Base-by-base conservation (phyloP, 805 yeast genomes). In the Saccharomycopsis synnaedendra region DNA sequence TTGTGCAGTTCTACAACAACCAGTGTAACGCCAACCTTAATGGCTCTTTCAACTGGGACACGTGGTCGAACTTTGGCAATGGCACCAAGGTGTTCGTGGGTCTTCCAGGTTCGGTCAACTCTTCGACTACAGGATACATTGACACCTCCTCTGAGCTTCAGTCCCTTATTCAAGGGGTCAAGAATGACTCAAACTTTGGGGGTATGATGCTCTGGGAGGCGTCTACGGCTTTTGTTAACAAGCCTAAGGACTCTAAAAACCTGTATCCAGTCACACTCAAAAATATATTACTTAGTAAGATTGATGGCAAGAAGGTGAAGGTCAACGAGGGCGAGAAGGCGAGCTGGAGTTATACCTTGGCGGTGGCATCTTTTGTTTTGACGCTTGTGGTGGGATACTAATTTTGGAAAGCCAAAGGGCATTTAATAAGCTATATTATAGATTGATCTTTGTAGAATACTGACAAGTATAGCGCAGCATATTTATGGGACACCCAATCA, bases 1-100 rank as follows among this genome's bases (percentile, higher is more conserved):
- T 85, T 60, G 73, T 89, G 55, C 96, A 87, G 67, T 88, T 88
- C 67, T 88, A 87, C 73, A 88, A 88, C 75, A 88, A 88, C 66
- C 72, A 80, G 60, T 85, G 95, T 64, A 65, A 74, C 42, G 68
- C 80, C 48, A 70, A 69, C 37, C 56, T 55, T 4, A 53, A 62
- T 4, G 55, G 58, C 40, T 9, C 10, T n/a, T 88, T 86, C 71
- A 79, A 78, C 63, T 77, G 76, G 74, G 82, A 80, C 53, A 74
- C 84, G 32, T 87, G 96, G 96, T 70, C 41, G 34, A 61, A 71
- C 34, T 85, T 62, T 60, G 93, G 90, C 30, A 53, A 66, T 19
- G 65, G 62, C 42, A 57, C 70, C 31, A 78, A 82, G 64, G 58
- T 87, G 46, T 85, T 64, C 58, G 64, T 88, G 34, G 95, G 96